phyloP scores from a whole-genome alignment of 164 flowering plant species.

The Vitis labrusca region DNA sequence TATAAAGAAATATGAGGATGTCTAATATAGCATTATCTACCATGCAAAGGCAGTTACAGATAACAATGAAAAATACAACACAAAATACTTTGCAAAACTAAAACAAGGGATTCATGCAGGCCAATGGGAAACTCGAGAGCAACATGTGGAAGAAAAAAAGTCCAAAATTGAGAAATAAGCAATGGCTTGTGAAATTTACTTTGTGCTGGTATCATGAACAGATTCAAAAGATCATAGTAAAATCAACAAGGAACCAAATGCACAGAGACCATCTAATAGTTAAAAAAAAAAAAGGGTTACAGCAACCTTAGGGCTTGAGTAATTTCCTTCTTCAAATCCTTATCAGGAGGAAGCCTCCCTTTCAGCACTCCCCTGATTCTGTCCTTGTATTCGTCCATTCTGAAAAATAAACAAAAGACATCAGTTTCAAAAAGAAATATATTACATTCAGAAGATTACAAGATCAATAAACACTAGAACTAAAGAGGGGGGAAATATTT shows the following conservation, averaged over 20 bases:
- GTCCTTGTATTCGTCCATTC: slow-evolving; percentile 82
- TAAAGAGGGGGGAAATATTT: neutral
- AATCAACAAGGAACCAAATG: neutral
- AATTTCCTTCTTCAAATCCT: slow-evolving; percentile 84
- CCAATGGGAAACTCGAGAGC: too few relatives aligned
- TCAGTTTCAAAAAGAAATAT: slow-evolving; percentile 4
- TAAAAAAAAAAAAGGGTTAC: neutral
- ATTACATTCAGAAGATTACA: neutral
- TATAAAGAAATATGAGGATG: too few relatives aligned
- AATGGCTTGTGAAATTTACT: too few relatives aligned
- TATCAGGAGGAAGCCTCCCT: slow-evolving; percentile 90
- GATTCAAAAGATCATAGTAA: neutral
- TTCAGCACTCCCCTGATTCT: slow-evolving; percentile 73
- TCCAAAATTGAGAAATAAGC: too few relatives aligned
- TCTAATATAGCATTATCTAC: too few relatives aligned
- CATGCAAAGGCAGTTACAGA: too few relatives aligned
- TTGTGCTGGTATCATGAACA: too few relatives aligned
- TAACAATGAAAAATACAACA: too few relatives aligned
- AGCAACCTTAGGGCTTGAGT: slow-evolving; percentile 37
- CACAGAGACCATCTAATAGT: neutral
- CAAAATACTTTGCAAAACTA: too few relatives aligned
- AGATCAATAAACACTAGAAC: neutral
- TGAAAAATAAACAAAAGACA: slow-evolving; percentile 27
- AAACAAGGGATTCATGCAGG: too few relatives aligned
- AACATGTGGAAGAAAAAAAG: too few relatives aligned